Percentiles rank a stretch among this genome's conserved stretches.
phyloP scores from a whole-genome alignment of 495 filamentous ascomycete genomes.

The Neurospora sp. region DNA sequence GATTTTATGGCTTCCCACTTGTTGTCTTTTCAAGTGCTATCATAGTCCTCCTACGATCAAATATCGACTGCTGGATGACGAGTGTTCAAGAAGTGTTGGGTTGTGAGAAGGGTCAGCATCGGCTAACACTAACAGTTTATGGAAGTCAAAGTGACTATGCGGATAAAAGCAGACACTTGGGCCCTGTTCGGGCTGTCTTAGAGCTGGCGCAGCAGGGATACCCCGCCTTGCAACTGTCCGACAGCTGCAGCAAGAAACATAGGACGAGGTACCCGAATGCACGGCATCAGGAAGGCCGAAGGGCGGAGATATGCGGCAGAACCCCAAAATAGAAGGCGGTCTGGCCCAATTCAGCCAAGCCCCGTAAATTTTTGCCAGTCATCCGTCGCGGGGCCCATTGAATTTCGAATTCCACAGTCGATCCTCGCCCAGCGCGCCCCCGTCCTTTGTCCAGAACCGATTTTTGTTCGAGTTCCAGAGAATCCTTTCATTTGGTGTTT shows the following conservation, averaged over 20 bases:
- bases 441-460: conserved; percentile 1
- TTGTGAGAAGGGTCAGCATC: neutral
- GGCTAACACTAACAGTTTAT: neutral
- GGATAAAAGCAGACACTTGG: neutral
- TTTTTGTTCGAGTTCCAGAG: neutral
- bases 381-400: neutral
- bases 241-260: neutral
- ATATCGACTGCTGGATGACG: neutral
- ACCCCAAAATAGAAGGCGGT: conserved; percentile 11
- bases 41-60: neutral
- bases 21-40: neutral
- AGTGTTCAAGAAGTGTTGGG: neutral
- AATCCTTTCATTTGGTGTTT: neutral
- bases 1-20: neutral
- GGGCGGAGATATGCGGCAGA: conserved; percentile 4
- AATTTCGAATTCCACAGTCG: neutral
- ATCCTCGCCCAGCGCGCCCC: neutral
- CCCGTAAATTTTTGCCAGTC: conserved; percentile 4
- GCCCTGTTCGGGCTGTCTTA: neutral
- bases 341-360: neutral
- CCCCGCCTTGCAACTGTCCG: neutral
- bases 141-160: neutral
- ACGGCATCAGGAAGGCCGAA: neutral
- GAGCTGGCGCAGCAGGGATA: neutral
- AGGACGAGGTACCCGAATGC: neutral